Evolutionary conservation across 176 grass and related monocot genomes (phyloP).

Genomic region (bread wheat (Triticum aestivum)): IWGSC_CS_RefSeq_v2.1 NC_057811.1:458545787-458546286

Average conservation of each 20-base stretch:
- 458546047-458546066: background rate
- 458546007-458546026: background rate
- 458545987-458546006: background rate
- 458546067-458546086: background rate
- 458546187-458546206: background rate
- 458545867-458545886: too few species aligned
- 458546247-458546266: accelerated
- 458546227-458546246: background rate
- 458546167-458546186: background rate
- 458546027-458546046: background rate
- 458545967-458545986: background rate
- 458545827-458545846: too few species aligned
- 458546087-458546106: background rate
- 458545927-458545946: too few species aligned
- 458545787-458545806: too few species aligned
- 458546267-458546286: too few species aligned
- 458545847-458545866: too few species aligned
- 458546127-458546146: background rate
- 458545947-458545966: too few species aligned
- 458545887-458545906: too few species aligned
- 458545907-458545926: too few species aligned
- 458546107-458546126: background rate
- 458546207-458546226: background rate
- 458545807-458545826: too few species aligned
- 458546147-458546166: background rate